Evolutionary conservation across 768 basidiomycete genomes (phyloP), one percentile per base, ranked within the genome.

Genomic region (Tulasnella sp.): DNA sequence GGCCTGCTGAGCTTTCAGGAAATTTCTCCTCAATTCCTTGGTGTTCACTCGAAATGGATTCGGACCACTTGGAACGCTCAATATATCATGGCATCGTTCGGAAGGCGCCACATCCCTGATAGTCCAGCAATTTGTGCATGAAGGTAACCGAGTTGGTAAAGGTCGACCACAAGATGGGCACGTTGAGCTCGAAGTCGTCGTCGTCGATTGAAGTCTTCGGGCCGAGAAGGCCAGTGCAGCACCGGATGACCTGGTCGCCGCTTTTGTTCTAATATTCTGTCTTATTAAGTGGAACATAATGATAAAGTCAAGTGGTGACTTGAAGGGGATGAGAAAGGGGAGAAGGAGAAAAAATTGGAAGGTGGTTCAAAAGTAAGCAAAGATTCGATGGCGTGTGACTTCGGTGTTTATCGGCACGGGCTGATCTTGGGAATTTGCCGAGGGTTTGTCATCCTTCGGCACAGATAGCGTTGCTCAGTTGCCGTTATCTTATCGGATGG

Each of bases 31-130:
- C 72, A 96, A 80, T 26, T 84, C 80, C 0, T 80, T 76, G n/a
- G 84, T 76, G 77, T 94, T 87, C 59, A 97, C 80, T 19, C 83
- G 79, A 80, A 93, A 96, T n/a, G n/a, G n/a, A n/a, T n/a, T n/a
- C n/a, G n/a, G n/a, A n/a, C n/a, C n/a, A n/a, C n/a, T n/a, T n/a
- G 6, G 88, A 88, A 77, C n/a, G n/a, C n/a, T 32, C 34, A 73
- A 32, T 8, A 73, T 35, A 47, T 52, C 44, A 37, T 73, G 72
- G 36, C 71, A 73, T 1, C 72, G 16, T n/a, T 71, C 36, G 14
- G 16, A n/a, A 12, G 70, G 44, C 11, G 67, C 26, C 5, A 69
- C 42, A 14, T 41, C 40, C 12, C 35, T 4, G 39, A 69, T 69
- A 22, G 35, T 36, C 35, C 32, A 69, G 67, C 67, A 69, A 26